A percentile compares a stretch with the other conserved stretches of the same genome.
Evolutionary conservation across 768 basidiomycete genomes (phyloP).

Genomic region (Chalciporus piperatus): DNA sequence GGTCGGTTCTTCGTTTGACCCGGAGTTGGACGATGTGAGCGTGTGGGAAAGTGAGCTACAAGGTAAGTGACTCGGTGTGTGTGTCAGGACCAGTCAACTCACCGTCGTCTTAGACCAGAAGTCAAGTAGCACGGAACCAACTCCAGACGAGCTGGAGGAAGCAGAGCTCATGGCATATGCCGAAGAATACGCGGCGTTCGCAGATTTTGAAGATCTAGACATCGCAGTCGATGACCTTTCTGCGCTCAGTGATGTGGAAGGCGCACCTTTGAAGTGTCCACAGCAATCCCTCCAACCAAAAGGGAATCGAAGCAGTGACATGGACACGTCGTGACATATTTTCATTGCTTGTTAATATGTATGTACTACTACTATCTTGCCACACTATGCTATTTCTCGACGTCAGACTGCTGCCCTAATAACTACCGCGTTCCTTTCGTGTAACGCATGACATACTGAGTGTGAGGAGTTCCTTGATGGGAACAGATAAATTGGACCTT

Average conservation of each 20-base stretch:
- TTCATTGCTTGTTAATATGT: too few relatives aligned
- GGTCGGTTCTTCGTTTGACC: slow-evolving; percentile 76
- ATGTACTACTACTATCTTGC: too few relatives aligned
- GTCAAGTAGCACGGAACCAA: slow-evolving; percentile 19
- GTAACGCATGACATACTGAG: too few relatives aligned
- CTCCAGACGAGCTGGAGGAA: slow-evolving; percentile 49
- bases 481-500: too few relatives aligned
- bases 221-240: slow-evolving; percentile 13
- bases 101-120: slow-evolving; percentile 3
- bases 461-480: too few relatives aligned
- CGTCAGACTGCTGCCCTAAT: too few relatives aligned
- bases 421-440: too few relatives aligned
- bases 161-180: slow-evolving; percentile 61
- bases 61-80: slow-evolving; percentile 32
- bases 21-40: slow-evolving; percentile 60
- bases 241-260: slow-evolving; percentile 23
- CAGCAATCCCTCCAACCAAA: too few relatives aligned
- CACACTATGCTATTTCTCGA: too few relatives aligned
- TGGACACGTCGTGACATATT: too few relatives aligned
- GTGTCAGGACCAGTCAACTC: background rate
- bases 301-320: too few relatives aligned
- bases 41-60: slow-evolving; percentile 59
- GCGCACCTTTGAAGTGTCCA: too few relatives aligned
- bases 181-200: slow-evolving; percentile 45
- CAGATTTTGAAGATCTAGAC: slow-evolving; percentile 48